Percentiles rank a stretch among this genome's conserved stretches.
Evolutionary conservation across 1,284 basidiomycete genomes (phyloP).

Genomic region (Lentinus polychrous): DNA sequence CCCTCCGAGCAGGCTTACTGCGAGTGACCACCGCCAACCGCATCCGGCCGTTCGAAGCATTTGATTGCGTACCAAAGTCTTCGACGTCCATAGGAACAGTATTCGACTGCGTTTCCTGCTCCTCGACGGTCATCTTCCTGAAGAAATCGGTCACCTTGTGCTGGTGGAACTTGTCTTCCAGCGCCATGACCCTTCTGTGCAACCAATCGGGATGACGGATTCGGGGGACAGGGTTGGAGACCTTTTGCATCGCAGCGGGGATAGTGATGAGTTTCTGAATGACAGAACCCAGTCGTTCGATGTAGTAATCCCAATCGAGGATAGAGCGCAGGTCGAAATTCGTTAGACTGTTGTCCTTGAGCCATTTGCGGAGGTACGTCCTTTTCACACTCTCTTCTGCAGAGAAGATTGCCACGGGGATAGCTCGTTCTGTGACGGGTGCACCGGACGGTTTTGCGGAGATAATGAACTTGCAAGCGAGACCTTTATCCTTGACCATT

Average conservation of each 20-base stretch:
- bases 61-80: slow-evolving; percentile 42
- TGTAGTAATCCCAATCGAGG: slow-evolving; percentile 98
- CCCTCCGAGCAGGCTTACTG: slow-evolving; percentile 34
- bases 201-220: slow-evolving; percentile 98
- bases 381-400: slow-evolving; percentile 90
- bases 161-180: slow-evolving; percentile 96
- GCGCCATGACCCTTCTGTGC: slow-evolving; percentile 81
- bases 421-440: slow-evolving; percentile 94
- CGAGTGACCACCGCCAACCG: slow-evolving; percentile 53
- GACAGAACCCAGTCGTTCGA: slow-evolving; percentile 95
- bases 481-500: slow-evolving; percentile 99
- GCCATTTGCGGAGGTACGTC: slow-evolving; percentile 91
- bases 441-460: slow-evolving; percentile 91
- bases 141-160: slow-evolving; percentile 98
- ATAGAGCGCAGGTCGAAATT: slow-evolving; percentile 94
- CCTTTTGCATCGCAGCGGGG: slow-evolving; percentile 97
- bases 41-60: slow-evolving; percentile 25
- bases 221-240: slow-evolving; percentile 93
- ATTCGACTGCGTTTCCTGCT: slow-evolving; percentile 17
- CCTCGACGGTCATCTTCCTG: slow-evolving; percentile 37
- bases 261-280: slow-evolving; percentile 99
- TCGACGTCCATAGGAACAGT: slow-evolving; percentile 54
- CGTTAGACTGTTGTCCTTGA: slow-evolving; percentile 86
- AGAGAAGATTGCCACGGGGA: slow-evolving; percentile 98
- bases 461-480: slow-evolving; percentile 99